Evolutionary conservation across 148 eudicot species (phyloP), one percentile per base, ranked within the genome.

Genomic region (Drosera capensis): DNA sequence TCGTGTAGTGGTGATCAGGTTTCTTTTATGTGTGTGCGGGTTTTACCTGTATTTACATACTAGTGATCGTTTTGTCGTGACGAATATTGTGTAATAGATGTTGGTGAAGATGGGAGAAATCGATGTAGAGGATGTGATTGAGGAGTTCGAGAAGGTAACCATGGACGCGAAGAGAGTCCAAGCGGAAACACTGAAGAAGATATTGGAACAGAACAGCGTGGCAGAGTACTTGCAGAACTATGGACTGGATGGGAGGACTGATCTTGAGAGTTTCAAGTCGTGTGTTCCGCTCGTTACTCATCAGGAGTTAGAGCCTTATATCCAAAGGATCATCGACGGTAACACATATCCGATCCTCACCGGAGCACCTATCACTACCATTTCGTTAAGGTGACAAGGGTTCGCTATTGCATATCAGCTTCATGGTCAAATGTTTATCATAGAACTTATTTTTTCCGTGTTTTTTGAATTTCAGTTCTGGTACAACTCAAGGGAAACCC

Each of bases 401-500:
- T 19, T 8, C 38, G 8, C 14, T 11, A 15, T 34, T 16, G 21
- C 45, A 0, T 16, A 14, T 16, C 2, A 48, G 4, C 24, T 45
- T 23, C 5, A 3, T 43, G 25, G 25, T 47, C 15, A 12, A 5
- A 15, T 31, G 16, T 20, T 3, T 15, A 16, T 40, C 43, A 15
- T 9, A 15, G 43, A 40, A 19, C 12, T 16, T 40, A n/a, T n/a
- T 46, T 20, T 34, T 18, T 41, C 65, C 25, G 26, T 42, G 54
- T 11, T 40, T 15, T 12, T 2, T 7, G 19, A 1, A 17, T 13
- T 21, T 14, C 71, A 92, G 99, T 52, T 92, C 99, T 40, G 99
- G 99, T 15, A 92, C 99, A 8, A 78, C 86, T 57, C 78, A 85
- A 57, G 99, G 99, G 16, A 82, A 66, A 73, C 88, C 78, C 28